phyloP scores from a whole-genome alignment of 768 basidiomycete genomes.

The Gyrodon lividus region DNA sequence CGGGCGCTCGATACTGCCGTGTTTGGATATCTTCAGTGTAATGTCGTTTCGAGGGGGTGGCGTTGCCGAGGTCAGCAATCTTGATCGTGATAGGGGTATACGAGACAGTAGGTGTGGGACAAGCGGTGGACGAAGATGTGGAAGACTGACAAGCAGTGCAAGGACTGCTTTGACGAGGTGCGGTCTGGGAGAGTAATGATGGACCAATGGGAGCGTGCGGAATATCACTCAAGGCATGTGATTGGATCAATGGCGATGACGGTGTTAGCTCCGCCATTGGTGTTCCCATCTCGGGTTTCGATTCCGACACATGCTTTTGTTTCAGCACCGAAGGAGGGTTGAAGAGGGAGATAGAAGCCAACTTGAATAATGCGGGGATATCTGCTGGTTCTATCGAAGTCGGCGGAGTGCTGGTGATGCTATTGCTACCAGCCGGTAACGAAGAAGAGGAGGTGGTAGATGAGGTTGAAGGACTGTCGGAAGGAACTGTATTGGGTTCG shows the following conservation, averaged over 20 bases:
- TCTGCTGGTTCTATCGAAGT: constrained; percentile 42
- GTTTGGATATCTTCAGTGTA: constrained; percentile 97
- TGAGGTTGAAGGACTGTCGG: constrained; percentile 34
- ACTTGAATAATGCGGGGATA: constrained; percentile 40
- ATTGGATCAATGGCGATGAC: constrained; percentile 27
- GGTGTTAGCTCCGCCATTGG: constrained; percentile 4
- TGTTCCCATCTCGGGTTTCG: neutral
- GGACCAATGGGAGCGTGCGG: constrained; percentile 36
- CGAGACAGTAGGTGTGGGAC: constrained; percentile 19
- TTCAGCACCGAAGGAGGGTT: constrained; percentile 4
- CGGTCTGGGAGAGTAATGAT: constrained; percentile 66
- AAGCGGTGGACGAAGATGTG: constrained; percentile 19
- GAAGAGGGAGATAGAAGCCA: constrained; percentile 25
- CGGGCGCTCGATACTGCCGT: constrained; percentile 93
- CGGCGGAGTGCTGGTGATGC: constrained; percentile 52
- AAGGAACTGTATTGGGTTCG: constrained; percentile 13
- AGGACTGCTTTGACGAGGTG: constrained; percentile 36
- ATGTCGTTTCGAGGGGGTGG: constrained; percentile 86
- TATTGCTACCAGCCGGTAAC: constrained; percentile 31
- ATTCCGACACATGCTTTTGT: neutral
- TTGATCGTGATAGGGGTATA: constrained; percentile 70
- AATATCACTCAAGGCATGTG: constrained; percentile 15
- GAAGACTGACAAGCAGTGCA: constrained; percentile 20
- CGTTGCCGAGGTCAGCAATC: constrained; percentile 94
- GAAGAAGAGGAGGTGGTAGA: constrained; percentile 47